Percentiles rank a stretch among this genome's conserved stretches.
These are phyloP conservation scores for Pythium rhizo-oryzae DNA, from an alignment of 352 stramenopile species.

Conservation along the genomic window DNA sequence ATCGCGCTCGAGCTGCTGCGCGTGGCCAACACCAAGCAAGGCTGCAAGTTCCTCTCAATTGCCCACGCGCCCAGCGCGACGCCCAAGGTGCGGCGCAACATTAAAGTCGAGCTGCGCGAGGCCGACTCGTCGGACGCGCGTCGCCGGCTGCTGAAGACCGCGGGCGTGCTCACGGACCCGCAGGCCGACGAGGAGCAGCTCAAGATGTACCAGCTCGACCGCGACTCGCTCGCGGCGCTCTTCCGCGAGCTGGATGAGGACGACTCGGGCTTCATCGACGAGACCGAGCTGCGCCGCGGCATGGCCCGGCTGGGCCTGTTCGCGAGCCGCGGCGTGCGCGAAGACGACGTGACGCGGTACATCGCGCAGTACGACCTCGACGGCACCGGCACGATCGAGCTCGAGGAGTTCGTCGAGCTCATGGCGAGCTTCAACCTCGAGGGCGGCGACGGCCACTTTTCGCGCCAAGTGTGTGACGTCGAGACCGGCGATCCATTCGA, in stretches of 20 bases:
- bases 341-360: constrained; percentile 65
- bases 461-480: constrained; percentile 60
- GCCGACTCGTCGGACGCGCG: constrained; percentile 41
- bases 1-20: constrained; percentile 72
- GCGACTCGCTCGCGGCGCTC: constrained; percentile 47
- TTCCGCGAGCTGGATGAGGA: constrained; percentile 75
- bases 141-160: constrained; percentile 61
- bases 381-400: constrained; percentile 67
- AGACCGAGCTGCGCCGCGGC: constrained; percentile 51
- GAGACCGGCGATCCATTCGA: constrained; percentile 63
- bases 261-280: constrained; percentile 67
- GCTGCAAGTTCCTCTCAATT: constrained; percentile 84
- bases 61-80: constrained; percentile 37
- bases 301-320: constrained; percentile 53
- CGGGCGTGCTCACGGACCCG: constrained; percentile 58
- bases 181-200: constrained; percentile 33
- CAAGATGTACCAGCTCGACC: constrained; percentile 46
- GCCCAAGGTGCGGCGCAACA: constrained; percentile 51
- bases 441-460: constrained; percentile 38
- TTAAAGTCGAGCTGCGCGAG: constrained; percentile 69
- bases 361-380: constrained; percentile 79
- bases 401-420: constrained; percentile 80
- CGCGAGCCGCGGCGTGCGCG: constrained; percentile 34
- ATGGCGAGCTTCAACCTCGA: constrained; percentile 73
- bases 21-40: constrained; percentile 73